Evolutionary conservation across 768 basidiomycete genomes (phyloP), one percentile per base, ranked within the genome.

Genomic region (Naematelia encephala): DNA sequence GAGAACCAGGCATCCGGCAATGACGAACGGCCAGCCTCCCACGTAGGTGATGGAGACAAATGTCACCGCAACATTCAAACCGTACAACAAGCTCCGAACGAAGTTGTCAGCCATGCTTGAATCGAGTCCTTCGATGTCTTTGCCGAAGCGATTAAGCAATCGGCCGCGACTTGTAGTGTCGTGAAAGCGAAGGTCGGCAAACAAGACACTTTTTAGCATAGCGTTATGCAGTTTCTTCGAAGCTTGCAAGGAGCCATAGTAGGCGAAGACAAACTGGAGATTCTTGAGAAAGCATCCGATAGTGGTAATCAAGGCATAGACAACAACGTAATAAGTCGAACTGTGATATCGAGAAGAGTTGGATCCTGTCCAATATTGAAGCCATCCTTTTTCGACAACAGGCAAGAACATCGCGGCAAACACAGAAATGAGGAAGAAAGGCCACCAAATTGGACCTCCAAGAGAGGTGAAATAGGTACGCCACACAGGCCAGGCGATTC

Each of bases 161-260:
- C 91, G 84, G 4, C 92, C 92, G 34, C 90, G 84, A 51, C 87
- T 89, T 1, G 90, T 84, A 0, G 91, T 96, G 69, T 96, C 92
- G 66, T 94, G 92, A 81, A 96, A 94, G 43, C 91, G 84, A 57
- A 94, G 86, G 47, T 90, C 84, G 5, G 91, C 89, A 68, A 92
- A 92, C 0, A 96, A 79, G 2, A 94, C 86, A 0, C 85, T 76
- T 69, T 93, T 87, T 25, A 93, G 79, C 39, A 93, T 81, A 30
- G 80, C 50, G 71, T 88, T 81, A 78, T 94, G 90, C 13, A 93
- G 80, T 16, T 87, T 83, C 1, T 80, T 82, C 1, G 89, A 91
- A 1, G 90, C 90, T 57, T 83, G 84, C 60, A 94, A 86, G n/a
- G 88, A 87, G 13, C 91, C 91, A 21, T 77, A 79, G 75, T 92